Conservation (phyloP, 306 rosid species). For the Lathyrus oleraceus region DNA sequence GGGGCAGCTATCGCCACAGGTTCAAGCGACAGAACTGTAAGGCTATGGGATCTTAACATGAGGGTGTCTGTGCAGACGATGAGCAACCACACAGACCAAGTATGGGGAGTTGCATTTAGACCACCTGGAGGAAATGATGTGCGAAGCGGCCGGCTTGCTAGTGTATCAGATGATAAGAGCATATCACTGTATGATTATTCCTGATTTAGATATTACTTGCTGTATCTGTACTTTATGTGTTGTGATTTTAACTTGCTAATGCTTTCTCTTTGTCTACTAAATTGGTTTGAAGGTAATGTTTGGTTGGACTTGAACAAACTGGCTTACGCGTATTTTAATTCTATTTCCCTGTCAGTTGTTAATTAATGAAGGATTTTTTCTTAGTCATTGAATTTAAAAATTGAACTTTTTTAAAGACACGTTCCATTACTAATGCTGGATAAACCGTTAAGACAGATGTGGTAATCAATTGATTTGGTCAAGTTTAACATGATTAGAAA, state of each 20-base stretch:
- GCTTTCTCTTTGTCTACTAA: constrained; percentile 18
- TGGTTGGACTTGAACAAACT: constrained; percentile 36
- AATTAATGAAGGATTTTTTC: constrained; percentile 3
- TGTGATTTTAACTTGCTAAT: constrained; percentile 3
- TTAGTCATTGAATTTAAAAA: constrained; percentile 17
- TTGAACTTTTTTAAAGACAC: neutral
- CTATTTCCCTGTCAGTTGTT: neutral
- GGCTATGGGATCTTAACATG: constrained; percentile 93
- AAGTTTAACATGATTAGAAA: neutral
- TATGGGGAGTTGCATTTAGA: constrained; percentile 95
- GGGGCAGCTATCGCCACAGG: constrained; percentile 91
- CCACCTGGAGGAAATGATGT: constrained; percentile 68
- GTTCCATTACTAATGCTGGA: constrained; percentile 1
- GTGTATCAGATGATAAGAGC: constrained; percentile 97
- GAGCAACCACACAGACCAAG: constrained; percentile 94
- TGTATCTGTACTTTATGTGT: constrained; percentile 31
- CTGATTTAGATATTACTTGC: constrained; percentile 35
- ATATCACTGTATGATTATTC: constrained; percentile 85
- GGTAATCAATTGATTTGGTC: neutral
- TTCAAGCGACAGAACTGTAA: constrained; percentile 88
- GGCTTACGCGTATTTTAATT: constrained; percentile 24
- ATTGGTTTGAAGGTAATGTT: constrained; percentile 33
- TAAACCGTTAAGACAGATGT: neutral
- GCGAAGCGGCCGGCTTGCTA: constrained; percentile 77
- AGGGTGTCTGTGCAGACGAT: constrained; percentile 93